phyloP scores from a whole-genome alignment of 768 basidiomycete species.

The Postia placenta region DNA sequence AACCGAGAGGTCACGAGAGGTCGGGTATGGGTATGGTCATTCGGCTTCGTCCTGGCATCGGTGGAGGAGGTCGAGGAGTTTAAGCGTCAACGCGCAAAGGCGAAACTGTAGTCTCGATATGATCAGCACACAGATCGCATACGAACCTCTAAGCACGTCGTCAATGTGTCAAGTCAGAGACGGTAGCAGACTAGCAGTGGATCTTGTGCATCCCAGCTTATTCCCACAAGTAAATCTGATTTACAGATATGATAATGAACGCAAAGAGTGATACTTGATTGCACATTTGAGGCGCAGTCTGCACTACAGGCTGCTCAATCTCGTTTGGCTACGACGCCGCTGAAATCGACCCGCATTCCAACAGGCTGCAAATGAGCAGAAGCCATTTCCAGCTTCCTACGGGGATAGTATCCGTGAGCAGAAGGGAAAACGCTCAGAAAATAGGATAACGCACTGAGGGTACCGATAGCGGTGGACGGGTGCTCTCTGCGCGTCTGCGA shows the following conservation, averaged over 20 bases:
- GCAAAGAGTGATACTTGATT: neutral
- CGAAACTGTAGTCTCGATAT: slow-evolving; percentile 6
- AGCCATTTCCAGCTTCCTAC: slow-evolving; percentile 49
- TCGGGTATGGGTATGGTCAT: slow-evolving; percentile 28
- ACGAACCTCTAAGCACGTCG: neutral
- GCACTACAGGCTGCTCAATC: neutral
- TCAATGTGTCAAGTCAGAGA: neutral
- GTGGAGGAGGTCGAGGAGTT: slow-evolving; percentile 24
- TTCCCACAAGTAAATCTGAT: neutral
- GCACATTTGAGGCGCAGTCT: neutral
- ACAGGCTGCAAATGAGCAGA: slow-evolving; percentile 60
- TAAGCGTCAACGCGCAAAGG: slow-evolving; percentile 11
- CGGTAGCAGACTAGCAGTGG: neutral
- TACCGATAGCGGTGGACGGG: slow-evolving; percentile 58
- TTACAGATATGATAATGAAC: neutral
- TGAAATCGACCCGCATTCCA: slow-evolving; percentile 37
- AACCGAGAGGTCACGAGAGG: slow-evolving; percentile 24
- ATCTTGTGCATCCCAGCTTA: neutral
- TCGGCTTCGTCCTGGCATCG: slow-evolving; percentile 25
- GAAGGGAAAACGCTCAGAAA: neutral
- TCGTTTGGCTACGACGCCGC: slow-evolving; percentile 29
- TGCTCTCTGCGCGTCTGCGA: slow-evolving; percentile 38
- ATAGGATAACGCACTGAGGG: slow-evolving; percentile 56
- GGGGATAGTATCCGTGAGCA: neutral
- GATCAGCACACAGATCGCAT: neutral